phyloP scores from a whole-genome alignment of 495 filamentous ascomycete genomes.

The Trichoderma erinaceum region DNA sequence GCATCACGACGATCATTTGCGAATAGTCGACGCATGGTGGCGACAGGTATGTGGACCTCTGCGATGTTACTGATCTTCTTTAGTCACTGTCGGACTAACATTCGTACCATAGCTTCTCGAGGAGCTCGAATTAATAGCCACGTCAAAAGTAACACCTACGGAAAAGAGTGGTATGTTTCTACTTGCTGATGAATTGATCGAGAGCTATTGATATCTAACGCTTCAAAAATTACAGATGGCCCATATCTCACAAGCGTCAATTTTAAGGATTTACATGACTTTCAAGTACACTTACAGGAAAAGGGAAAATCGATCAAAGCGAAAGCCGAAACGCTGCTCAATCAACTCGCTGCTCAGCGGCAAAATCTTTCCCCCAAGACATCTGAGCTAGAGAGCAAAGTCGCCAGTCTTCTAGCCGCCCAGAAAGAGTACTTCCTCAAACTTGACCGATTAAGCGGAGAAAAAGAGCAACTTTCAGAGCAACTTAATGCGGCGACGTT shows the following conservation, averaged over 20 bases:
- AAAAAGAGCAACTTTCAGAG: constrained; percentile 78
- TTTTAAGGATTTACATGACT: constrained; percentile 62
- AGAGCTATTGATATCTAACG: not conserved
- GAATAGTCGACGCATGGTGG: constrained; percentile 87
- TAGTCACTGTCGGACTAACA: constrained; percentile 31
- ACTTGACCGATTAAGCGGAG: constrained; percentile 65
- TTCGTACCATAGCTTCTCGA: constrained; percentile 61
- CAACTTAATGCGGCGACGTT: constrained; percentile 78
- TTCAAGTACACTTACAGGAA: constrained; percentile 69
- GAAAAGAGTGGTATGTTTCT: constrained; percentile 49
- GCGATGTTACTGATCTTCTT: constrained; percentile 15
- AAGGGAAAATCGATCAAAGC: constrained; percentile 43
- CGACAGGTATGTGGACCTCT: constrained; percentile 59
- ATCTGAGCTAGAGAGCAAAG: constrained; percentile 61
- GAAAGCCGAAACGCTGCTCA: constrained; percentile 37
- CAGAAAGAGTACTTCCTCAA: constrained; percentile 77
- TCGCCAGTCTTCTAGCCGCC: constrained; percentile 65
- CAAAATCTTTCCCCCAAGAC: constrained; percentile 56
- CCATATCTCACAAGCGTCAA: constrained; percentile 55
- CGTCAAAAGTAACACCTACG: constrained; percentile 37
- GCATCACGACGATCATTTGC: constrained; percentile 86
- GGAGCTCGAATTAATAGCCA: constrained; percentile 67
- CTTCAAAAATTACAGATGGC: constrained; percentile 26
- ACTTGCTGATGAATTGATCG: not conserved
- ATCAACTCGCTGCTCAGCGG: constrained; percentile 32